Evolutionary conservation across 306 rosid species (phyloP).

Genomic region (Castanopsis chinensis): DNA sequence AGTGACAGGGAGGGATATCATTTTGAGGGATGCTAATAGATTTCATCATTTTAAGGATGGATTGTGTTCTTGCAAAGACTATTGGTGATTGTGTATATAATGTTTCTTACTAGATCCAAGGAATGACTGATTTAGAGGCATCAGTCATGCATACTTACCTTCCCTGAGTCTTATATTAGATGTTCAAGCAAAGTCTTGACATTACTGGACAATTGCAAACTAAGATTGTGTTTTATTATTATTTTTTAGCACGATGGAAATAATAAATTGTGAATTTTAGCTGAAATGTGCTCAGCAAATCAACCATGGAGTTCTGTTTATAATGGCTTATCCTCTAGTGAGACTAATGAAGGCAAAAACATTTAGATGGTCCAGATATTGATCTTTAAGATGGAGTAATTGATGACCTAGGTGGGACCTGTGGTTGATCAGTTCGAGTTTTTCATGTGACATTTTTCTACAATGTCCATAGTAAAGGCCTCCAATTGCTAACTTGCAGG

Average conservation of each 20-base stretch:
- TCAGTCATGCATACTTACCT: background rate
- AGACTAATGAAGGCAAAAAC: background rate
- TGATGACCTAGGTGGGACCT: background rate
- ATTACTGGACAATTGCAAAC: background rate
- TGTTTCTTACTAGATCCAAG: conserved; percentile 1
- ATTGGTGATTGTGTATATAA: conserved; percentile 43
- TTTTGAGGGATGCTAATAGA: conserved; percentile 70
- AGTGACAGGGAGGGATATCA: conserved; percentile 70
- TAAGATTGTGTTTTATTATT: background rate
- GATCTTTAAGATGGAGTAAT: background rate
- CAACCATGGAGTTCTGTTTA: background rate
- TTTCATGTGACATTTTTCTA: background rate
- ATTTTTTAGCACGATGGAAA: background rate
- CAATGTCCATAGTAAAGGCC: background rate
- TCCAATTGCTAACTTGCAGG: background rate
- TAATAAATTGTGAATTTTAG: background rate
- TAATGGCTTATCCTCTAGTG: background rate
- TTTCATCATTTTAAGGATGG: conserved; percentile 79
- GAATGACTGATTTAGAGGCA: background rate
- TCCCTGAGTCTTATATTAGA: background rate
- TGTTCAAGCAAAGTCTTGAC: background rate
- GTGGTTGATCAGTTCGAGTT: background rate
- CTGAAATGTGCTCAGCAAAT: background rate
- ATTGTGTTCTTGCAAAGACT: conserved; percentile 67
- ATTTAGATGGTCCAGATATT: background rate